Evolutionary conservation across 768 basidiomycete species (phyloP).

Genomic region (Leccinum rimulosum): DNA sequence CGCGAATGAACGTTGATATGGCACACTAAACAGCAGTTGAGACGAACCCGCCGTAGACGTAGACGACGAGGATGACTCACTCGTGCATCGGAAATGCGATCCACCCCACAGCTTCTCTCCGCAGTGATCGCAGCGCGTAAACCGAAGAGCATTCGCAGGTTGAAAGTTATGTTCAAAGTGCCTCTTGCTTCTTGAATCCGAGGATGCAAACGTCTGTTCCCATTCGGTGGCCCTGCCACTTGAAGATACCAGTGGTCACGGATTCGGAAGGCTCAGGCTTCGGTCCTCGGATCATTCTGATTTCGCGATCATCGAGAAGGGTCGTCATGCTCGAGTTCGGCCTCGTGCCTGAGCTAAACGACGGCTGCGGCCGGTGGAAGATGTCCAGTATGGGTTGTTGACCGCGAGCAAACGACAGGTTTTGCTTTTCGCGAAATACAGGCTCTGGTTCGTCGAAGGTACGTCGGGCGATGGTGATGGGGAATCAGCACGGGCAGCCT

Average conservation of each 20-base stretch:
- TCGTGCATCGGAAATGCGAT: conserved; percentile 84
- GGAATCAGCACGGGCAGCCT: conserved; percentile 33
- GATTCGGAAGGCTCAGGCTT: conserved; percentile 38
- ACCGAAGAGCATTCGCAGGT: conserved; percentile 81
- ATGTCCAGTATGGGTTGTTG: conserved; percentile 13
- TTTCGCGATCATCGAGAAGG: conserved; percentile 29
- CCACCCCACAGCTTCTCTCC: conserved; percentile 99
- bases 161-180: conserved; percentile 81
- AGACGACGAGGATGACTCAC: conserved; percentile 48
- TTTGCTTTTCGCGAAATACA: conserved; percentile 23
- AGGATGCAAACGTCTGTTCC: conserved; percentile 37
- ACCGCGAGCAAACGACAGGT: conserved; percentile 29
- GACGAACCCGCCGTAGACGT: background rate
- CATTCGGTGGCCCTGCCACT: conserved; percentile 64
- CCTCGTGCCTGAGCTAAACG: conserved; percentile 10
- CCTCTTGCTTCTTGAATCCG: conserved; percentile 39
- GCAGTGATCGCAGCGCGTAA: conserved; percentile 93
- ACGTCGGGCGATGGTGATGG: conserved; percentile 11
- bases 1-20: conserved; percentile 85
- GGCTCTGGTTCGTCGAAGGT: conserved; percentile 8
- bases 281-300: conserved; percentile 28
- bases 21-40: conserved; percentile 53
- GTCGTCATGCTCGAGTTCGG: conserved; percentile 20
- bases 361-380: conserved; percentile 8
- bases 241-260: conserved; percentile 58